Percentiles rank a stretch among this genome's conserved stretches.
Conservation (phyloP, 2,329 filamentous ascomycete genomes). For the Colletotrichum sp. region DNA sequence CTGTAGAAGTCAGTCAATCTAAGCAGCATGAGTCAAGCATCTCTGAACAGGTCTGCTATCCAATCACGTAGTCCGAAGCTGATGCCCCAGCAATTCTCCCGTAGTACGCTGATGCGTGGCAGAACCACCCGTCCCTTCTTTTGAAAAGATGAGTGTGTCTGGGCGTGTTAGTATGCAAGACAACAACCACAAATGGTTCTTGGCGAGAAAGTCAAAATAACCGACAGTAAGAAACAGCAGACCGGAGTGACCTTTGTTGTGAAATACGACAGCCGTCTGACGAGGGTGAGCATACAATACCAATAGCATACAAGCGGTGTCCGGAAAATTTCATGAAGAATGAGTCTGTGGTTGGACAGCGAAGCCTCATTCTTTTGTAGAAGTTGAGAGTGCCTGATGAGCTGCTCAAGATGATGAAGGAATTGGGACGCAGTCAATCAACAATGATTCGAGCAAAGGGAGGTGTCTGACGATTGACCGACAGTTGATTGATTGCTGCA, state of each 20-base stretch:
- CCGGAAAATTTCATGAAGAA: not conserved
- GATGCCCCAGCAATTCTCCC: not conserved
- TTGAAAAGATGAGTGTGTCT: not conserved
- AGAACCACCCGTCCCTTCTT: not conserved
- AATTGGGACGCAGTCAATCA: not conserved
- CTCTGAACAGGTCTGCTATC: not conserved
- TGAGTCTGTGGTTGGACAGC: not conserved
- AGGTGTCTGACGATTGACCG: not conserved
- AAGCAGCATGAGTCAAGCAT: not conserved
- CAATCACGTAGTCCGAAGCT: not conserved
- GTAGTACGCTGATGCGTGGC: not conserved
- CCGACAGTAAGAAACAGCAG: not conserved
- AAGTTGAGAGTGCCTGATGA: not conserved
- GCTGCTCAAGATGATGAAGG: not conserved
- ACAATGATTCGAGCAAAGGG: not conserved
- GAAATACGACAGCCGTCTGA: not conserved
- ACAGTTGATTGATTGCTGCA: not conserved
- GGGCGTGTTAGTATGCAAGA: not conserved
- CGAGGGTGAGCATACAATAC: not conserved
- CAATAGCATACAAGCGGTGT: not conserved
- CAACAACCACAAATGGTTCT: not conserved
- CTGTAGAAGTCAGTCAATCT: not conserved
- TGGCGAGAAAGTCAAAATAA: not conserved
- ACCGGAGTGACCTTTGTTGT: not conserved
- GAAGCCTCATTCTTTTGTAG: not conserved